These are phyloP conservation scores for Tausonia pullulans DNA, from an alignment of 1,284 basidiomycete species.

Conservation along the genomic window DNA sequence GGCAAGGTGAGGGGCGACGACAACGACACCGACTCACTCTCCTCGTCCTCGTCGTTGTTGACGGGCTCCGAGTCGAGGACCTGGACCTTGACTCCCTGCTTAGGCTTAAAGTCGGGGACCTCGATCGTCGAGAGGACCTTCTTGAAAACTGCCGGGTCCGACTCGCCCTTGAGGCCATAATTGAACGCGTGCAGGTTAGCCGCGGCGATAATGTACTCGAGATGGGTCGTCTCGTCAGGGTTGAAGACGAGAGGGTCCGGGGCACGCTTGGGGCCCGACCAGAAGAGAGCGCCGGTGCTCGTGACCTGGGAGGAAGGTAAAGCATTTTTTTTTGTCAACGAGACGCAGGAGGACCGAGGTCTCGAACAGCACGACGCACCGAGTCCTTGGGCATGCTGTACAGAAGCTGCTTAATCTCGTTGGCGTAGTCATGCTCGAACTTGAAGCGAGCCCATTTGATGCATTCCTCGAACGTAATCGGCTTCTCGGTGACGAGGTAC, in stretches of 20 bases:
- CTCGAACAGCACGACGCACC: slow-evolving; percentile 25
- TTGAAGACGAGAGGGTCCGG: slow-evolving; percentile 87
- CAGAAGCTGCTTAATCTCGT: slow-evolving; percentile 84
- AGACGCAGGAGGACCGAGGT: not conserved
- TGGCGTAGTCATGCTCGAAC: slow-evolving; percentile 91
- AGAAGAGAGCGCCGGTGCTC: slow-evolving; percentile 85
- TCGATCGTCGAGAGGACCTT: slow-evolving; percentile 74
- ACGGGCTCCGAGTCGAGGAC: slow-evolving; percentile 84
- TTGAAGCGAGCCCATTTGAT: slow-evolving; percentile 93
- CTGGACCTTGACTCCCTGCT: slow-evolving; percentile 86
- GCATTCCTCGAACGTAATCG: slow-evolving; percentile 92
- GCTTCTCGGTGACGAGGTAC: slow-evolving; percentile 84
- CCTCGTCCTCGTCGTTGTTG: slow-evolving; percentile 42
- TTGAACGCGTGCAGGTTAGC: slow-evolving; percentile 98
- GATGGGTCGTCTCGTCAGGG: slow-evolving; percentile 72
- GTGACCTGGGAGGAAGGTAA: slow-evolving; percentile 41
- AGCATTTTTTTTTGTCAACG: not conserved
- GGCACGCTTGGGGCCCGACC: slow-evolving; percentile 95
- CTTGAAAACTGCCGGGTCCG: slow-evolving; percentile 65
- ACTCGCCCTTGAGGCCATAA: slow-evolving; percentile 89
- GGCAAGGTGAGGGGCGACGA: too few relatives aligned
- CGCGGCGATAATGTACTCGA: slow-evolving; percentile 81
- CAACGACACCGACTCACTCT: slow-evolving; percentile 19
- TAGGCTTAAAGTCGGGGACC: slow-evolving; percentile 89
- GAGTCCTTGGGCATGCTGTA: slow-evolving; percentile 93